Base-by-base conservation (phyloP, 768 basidiomycete species). In the Boletellus sp. region DNA sequence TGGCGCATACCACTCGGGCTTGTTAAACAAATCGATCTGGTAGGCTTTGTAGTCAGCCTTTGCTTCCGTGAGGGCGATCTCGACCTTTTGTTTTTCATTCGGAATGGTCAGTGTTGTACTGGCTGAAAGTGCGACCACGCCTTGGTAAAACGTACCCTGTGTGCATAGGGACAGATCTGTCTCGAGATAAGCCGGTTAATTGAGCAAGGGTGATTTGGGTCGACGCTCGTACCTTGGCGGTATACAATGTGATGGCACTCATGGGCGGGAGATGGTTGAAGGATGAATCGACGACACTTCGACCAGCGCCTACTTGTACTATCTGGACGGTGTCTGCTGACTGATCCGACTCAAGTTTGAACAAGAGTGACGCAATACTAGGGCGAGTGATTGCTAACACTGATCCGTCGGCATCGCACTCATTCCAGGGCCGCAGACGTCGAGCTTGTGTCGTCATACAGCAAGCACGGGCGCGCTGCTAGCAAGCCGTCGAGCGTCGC, bases 1-100 rank as follows among this genome's bases (percentile, higher is more conserved):
- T 0, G 77, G 73, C 0, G 78, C 78, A 59, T 84, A 85, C 84
- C 84, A 85, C 43, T 76, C 79, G 1, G 84, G 84, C 67, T 87
- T 87, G 70, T 82, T 81, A 55, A 48, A 44, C 12, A 87, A 65
- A 55, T 85, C 80, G 42, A 87, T 77, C 53, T 84, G 76, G 53
- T 70, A 83, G 15, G 74, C 64, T 20, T 70, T 78, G 61, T 70
- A 80, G 1, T 72, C 54, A 4, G 77, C 71, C 5, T 75, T 71
- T 3, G 77, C 74, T 55, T 86, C 84, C 12, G 74, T 71, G 22
- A 87, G 74, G 1, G 83, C 81, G 16, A 87, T 70, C 50, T 84
- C 78, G 19, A 74, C 74, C 79, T 28, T 84, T n/a, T n/a, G n/a
- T n/a, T n/a, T 28, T 55, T 32, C 41, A 36, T 7, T 37, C 35